Conservation (phyloP, 805 yeast genomes). For the Priceomyces melissophilus region DNA sequence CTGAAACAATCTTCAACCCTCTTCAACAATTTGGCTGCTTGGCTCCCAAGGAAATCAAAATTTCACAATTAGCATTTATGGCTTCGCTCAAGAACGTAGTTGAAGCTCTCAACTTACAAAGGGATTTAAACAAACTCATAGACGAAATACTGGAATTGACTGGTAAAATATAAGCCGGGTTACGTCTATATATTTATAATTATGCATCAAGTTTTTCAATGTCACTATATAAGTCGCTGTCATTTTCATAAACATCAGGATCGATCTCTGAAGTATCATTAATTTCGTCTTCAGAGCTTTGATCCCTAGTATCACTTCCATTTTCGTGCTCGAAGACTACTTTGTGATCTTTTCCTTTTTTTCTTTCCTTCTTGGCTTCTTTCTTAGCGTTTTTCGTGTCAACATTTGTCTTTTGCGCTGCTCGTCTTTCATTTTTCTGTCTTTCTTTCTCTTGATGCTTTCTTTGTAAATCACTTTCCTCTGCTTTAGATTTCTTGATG, state of each 20-base stretch:
- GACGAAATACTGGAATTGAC: slow-evolving; percentile 12
- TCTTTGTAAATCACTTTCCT: slow-evolving; percentile 59
- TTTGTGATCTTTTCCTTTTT: slow-evolving; percentile 48
- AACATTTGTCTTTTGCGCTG: slow-evolving; percentile 76
- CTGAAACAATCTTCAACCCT: slow-evolving; percentile 23
- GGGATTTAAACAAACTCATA: slow-evolving; percentile 16
- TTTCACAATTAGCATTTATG: slow-evolving; percentile 36
- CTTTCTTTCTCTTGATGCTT: slow-evolving; percentile 59
- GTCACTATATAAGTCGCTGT: slow-evolving; percentile 46
- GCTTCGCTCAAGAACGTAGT: slow-evolving; percentile 25
- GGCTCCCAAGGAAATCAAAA: slow-evolving; percentile 39
- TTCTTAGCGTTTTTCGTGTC: slow-evolving; percentile 69
- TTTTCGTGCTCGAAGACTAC: slow-evolving; percentile 15
- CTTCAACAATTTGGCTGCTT: slow-evolving; percentile 47
- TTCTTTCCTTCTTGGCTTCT: slow-evolving; percentile 68
- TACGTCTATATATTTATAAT: background rate
- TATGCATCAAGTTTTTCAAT: slow-evolving; percentile 15
- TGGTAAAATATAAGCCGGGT: background rate
- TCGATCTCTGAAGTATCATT: slow-evolving; percentile 25
- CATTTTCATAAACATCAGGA: slow-evolving; percentile 48
- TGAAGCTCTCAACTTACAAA: slow-evolving; percentile 17
- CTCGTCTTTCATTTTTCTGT: slow-evolving; percentile 68
- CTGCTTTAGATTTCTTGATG: slow-evolving; percentile 59
- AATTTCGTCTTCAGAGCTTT: slow-evolving; percentile 24
- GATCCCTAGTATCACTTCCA: slow-evolving; percentile 19